Evolutionary conservation across 352 stramenopile genomes (phyloP).

Genomic region (Globisporangium spiculum): DNA sequence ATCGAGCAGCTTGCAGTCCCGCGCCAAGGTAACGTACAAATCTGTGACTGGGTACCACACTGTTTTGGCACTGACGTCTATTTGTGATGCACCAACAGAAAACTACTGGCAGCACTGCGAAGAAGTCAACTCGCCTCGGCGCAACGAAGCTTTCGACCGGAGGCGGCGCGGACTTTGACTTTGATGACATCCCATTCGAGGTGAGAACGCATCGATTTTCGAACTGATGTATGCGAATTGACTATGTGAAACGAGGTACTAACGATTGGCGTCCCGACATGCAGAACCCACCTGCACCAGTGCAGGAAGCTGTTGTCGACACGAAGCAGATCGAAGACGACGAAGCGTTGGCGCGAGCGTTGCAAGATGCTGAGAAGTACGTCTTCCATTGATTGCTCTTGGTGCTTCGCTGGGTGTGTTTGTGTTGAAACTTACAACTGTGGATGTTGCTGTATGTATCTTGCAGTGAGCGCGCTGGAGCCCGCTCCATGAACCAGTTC

Average conservation of each 20-base stretch:
- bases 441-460: neutral
- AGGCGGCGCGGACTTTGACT: constrained; percentile 72
- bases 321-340: constrained; percentile 88
- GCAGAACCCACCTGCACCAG: constrained; percentile 65
- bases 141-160: constrained; percentile 77
- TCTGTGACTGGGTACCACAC: neutral
- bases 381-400: constrained; percentile 8
- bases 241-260: neutral
- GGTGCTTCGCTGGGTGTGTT: neutral
- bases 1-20: constrained; percentile 53
- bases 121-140: constrained; percentile 56
- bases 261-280: neutral
- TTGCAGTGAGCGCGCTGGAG: constrained; percentile 26
- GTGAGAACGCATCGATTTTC: constrained; percentile 23
- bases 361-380: constrained; percentile 82
- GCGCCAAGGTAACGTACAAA: constrained; percentile 40
- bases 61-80: neutral
- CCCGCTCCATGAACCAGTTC: constrained; percentile 13
- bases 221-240: too few relatives aligned
- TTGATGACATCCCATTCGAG: constrained; percentile 87
- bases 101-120: constrained; percentile 30
- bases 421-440: neutral
- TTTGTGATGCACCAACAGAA: constrained; percentile 23
- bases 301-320: constrained; percentile 23
- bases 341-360: constrained; percentile 72